Evolutionary conservation across 768 basidiomycete genomes (phyloP).

Genomic region (Asterophora parasitica): DNA sequence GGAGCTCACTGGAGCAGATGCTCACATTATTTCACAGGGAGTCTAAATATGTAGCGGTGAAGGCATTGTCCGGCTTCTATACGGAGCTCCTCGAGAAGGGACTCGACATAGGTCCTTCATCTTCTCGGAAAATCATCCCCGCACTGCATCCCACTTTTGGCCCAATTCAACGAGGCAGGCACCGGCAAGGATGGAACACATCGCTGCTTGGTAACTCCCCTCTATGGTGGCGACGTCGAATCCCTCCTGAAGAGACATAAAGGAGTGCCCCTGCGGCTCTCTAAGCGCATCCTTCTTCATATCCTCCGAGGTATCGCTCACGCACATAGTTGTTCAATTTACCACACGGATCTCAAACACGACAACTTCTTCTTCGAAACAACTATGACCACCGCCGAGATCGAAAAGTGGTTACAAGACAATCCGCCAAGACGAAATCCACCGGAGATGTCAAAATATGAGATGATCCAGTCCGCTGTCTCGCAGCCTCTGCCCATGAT

Average conservation of each 20-base stretch:
- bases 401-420: too few relatives aligned
- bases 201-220: constrained; percentile 22
- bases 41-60: constrained; percentile 26
- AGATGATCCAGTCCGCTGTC: too few relatives aligned
- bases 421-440: too few relatives aligned
- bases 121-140: constrained; percentile 7
- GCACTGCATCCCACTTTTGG: constrained; percentile 19
- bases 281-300: constrained; percentile 24
- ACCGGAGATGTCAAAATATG: too few relatives aligned
- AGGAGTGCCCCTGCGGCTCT: constrained; percentile 18
- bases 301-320: constrained; percentile 20
- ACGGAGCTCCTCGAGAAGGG: constrained; percentile 19
- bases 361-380: constrained; percentile 25
- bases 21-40: constrained; percentile 11
- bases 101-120: constrained; percentile 20
- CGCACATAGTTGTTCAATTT: constrained; percentile 18
- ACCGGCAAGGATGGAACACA: constrained; percentile 20
- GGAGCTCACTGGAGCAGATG: background rate
- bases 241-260: constrained; percentile 9
- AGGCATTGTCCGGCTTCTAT: constrained; percentile 23
- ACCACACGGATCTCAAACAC: constrained; percentile 27
- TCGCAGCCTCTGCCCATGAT: too few relatives aligned
- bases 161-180: constrained; percentile 21
- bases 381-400: background rate
- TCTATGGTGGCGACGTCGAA: constrained; percentile 23